These are phyloP conservation scores for Marasmius oreades DNA, from an alignment of 1,284 basidiomycete genomes.

Conservation along the genomic window DNA sequence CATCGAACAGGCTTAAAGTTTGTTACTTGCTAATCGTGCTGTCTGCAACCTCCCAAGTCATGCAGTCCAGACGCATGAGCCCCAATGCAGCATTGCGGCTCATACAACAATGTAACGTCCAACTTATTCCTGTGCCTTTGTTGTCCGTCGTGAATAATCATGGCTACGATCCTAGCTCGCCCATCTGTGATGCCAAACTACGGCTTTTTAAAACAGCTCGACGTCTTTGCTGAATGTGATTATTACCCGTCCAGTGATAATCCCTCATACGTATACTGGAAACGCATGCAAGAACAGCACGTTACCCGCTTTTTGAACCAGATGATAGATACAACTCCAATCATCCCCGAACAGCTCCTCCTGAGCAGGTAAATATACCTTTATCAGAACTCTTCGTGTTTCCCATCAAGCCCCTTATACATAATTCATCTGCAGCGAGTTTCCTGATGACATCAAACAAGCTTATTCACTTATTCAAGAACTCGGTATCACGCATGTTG, in stretches of 20 bases:
- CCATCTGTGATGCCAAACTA: conserved; percentile 58
- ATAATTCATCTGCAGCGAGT: conserved; percentile 37
- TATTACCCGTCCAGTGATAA: conserved; percentile 41
- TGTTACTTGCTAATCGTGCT: conserved; percentile 4
- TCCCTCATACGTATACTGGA: conserved; percentile 50
- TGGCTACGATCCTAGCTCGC: conserved; percentile 35
- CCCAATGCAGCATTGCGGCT: conserved; percentile 38
- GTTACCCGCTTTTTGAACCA: conserved; percentile 47
- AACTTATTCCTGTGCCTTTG: conserved; percentile 1
- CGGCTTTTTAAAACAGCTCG: conserved; percentile 59
- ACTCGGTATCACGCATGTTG: conserved; percentile 45
- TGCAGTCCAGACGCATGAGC: conserved; percentile 43
- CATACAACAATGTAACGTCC: conserved; percentile 29
- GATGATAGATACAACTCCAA: conserved; percentile 44
- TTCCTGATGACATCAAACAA: conserved; percentile 46
- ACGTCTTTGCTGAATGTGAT: conserved; percentile 48
- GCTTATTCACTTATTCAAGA: conserved; percentile 48
- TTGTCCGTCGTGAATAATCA: no score
- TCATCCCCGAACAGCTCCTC: conserved; percentile 44
- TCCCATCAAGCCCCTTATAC: background rate
- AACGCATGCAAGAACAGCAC: conserved; percentile 47
- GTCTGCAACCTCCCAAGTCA: conserved; percentile 44
- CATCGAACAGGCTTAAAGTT: background rate
- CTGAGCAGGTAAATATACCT: conserved; percentile 41
- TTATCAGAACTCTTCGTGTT: background rate